phyloP scores from a whole-genome alignment of 305 asterid genomes.

The Fraxinus floribunda region DNA sequence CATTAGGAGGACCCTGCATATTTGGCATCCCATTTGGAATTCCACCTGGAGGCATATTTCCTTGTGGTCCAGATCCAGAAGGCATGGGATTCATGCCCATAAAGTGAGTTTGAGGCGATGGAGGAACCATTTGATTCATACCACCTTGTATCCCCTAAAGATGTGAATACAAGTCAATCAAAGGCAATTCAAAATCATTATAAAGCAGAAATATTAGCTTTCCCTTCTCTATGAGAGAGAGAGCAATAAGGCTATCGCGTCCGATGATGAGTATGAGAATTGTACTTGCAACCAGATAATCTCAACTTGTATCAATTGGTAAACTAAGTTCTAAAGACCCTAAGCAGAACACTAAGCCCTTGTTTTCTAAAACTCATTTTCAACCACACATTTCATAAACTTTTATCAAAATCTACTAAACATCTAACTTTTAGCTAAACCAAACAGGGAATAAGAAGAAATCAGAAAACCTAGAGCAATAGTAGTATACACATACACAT shows the following conservation, averaged over 20 bases:
- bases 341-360: not conserved
- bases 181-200: slow-evolving; percentile 19
- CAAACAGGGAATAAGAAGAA: not conserved
- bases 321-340: not conserved
- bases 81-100: slow-evolving; percentile 70
- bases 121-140: slow-evolving; percentile 85
- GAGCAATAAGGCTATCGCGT: not conserved
- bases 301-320: not conserved
- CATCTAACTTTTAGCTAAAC: not conserved
- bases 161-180: slow-evolving; percentile 6
- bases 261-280: not conserved
- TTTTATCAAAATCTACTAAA: not conserved
- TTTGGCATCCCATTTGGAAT: slow-evolving; percentile 51
- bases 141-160: slow-evolving; percentile 67
- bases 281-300: not conserved
- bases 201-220: not conserved
- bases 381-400: not conserved
- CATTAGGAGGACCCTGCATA: slow-evolving; percentile 53
- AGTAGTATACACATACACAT: not conserved
- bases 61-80: slow-evolving; percentile 72
- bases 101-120: slow-evolving; percentile 74
- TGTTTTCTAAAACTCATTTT: not conserved
- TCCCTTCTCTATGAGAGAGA: not conserved
- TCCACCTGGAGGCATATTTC: slow-evolving; percentile 60
- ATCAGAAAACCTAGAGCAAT: not conserved